Evolutionary conservation across 202 grass and related monocot genomes (phyloP), one percentile per base, ranked within the genome.

Genomic region (Carex sylvatica): DNA sequence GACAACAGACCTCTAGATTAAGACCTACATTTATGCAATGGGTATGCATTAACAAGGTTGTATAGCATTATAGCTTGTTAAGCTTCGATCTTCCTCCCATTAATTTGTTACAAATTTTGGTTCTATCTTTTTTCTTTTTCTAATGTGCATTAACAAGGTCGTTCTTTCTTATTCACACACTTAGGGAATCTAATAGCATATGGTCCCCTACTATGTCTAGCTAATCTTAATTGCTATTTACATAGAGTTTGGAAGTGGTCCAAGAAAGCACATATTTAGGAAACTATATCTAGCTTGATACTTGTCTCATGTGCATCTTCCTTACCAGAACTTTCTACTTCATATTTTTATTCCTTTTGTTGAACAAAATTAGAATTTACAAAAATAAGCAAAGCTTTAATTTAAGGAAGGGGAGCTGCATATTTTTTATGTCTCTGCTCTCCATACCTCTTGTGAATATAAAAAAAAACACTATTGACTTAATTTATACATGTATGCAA

Each of bases 21-120:
- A 31, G 62, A 68, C 79, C 79, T 82, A 68, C 42, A 82, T 68
- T 51, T 68, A 82, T 82, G 79, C 61, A 82, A 82, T 52, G 40
- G 22, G 67, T 55, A 74, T 55, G 18, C 73, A 76, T 31, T 58
- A 58, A 76, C 51, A 76, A 76, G 28, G 52, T 58, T n/a, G 68
- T 67, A 66, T 66, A 67, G 28, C 64, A 66, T 38, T 30, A 68
- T 82, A 82, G 23, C 13, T 81, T 81, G 60, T 81, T 81, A 81
- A 61, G 79, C 46, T 82, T 67, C 40, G 63, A 82, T 82, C 35
- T 52, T 80, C 0, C 58, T 24, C 47, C 20, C 62, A 82, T 68
- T 82, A 82, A 82, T 82, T 82, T 65, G 40, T 81, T 65, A 28
- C 79, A 65, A 69, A 31, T 4, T 80, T 80, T 82, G 63, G 79